Evolutionary conservation across 1,284 basidiomycete species (phyloP).

Genomic region (Mycosarcoma maydis): DNA sequence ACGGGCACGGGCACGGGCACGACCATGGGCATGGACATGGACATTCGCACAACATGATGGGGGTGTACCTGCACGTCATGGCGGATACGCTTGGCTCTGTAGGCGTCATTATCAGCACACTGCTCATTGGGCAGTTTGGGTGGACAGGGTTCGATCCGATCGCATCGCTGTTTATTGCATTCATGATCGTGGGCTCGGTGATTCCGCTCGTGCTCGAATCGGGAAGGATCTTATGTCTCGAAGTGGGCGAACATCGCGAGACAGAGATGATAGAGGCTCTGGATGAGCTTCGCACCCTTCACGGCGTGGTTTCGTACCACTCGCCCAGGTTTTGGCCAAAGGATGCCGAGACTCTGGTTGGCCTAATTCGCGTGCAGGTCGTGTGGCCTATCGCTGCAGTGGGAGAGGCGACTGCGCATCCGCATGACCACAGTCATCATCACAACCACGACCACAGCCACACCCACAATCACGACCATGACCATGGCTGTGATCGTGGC

Average conservation of each 20-base stretch:
- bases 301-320: slow-evolving; percentile 83
- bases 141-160: slow-evolving; percentile 99
- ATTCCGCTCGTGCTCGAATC: slow-evolving; percentile 93
- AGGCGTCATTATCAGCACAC: slow-evolving; percentile 96
- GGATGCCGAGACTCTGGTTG: slow-evolving; percentile 83
- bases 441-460: slow-evolving; percentile 1
- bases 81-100: slow-evolving; percentile 79
- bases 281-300: slow-evolving; percentile 74
- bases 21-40: slow-evolving; percentile 70
- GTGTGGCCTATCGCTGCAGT: slow-evolving; percentile 71
- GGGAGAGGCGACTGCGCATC: background rate
- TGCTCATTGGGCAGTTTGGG: slow-evolving; percentile 95
- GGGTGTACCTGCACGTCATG: slow-evolving; percentile 83
- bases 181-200: slow-evolving; percentile 93
- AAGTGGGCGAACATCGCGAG: slow-evolving; percentile 78
- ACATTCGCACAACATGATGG: slow-evolving; percentile 98
- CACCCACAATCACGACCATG: slow-evolving; percentile 5
- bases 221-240: slow-evolving; percentile 85
- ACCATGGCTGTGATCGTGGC: slow-evolving; percentile 70
- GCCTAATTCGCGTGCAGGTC: slow-evolving; percentile 73
- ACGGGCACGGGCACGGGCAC: slow-evolving; percentile 79
- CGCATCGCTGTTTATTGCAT: slow-evolving; percentile 93
- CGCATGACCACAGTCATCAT: too few species aligned
- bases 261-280: slow-evolving; percentile 77
- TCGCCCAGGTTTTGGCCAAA: slow-evolving; percentile 94